Base-by-base conservation (phyloP, 352 stramenopile genomes). In the Phytophthora sojae region DNA sequence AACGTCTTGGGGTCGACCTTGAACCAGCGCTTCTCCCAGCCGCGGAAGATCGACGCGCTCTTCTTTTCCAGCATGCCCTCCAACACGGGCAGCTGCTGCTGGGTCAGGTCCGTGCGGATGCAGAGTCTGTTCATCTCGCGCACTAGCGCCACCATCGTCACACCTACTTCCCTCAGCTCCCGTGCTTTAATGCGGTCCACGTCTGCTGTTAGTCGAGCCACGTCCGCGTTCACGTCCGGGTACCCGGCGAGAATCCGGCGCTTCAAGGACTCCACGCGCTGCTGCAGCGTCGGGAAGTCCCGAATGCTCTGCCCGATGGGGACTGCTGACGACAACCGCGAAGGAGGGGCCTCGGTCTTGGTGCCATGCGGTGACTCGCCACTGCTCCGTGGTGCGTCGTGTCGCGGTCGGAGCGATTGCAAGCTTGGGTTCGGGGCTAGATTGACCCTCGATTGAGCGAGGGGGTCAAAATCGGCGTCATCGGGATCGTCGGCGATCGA, bases 51-150 rank as follows among this genome's bases (percentile, higher is more conserved):
- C 6, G 85, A 93, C 56, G 81, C 83, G 57, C 85, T 93, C 66
- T 93, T 93, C 70, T 91, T 91, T 47, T 93, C 85, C 26, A 93
- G 61, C 55, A 85, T 71, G n/a, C 85, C 85, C 70, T 93, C 83
- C 17, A 93, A 68, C 21, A 86, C 65, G 3, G 85, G 85, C 25
- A 93, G 45, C 15, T 80, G 67, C 30, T 80, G 75, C 30, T 71
- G 64, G 4, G 63, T 60, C 53, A 64, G 49, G 30, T 85, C 72
- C 0, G 72, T 73, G 37, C 76, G 76, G 29, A 84, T 54, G 21
- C 79, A 72, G 49, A 90, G 61, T 0, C 77, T 78, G 19, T 88
- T 76, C 73, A 92, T 81, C 37, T 92, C 82, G 15, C 73, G 78
- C 58, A 92, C 70, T 5, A 92, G 59, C n/a, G 72, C 77, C 9